These are phyloP conservation scores for Colletotrichum sp. DNA, from an alignment of 2,329 filamentous ascomycete genomes.

Conservation along the genomic window DNA sequence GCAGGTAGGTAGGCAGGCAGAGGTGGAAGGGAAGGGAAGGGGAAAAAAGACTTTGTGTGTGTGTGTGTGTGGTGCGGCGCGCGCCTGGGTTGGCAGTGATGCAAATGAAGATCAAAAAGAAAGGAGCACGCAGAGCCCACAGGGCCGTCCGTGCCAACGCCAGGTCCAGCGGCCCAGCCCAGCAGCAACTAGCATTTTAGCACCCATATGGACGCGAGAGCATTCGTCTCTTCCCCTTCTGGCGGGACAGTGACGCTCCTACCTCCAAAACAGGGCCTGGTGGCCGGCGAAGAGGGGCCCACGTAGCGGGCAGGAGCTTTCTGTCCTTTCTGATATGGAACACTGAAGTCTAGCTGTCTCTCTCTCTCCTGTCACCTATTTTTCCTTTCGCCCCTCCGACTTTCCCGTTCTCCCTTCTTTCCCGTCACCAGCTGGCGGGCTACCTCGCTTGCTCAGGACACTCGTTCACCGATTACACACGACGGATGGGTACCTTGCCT, in stretches of 20 bases:
- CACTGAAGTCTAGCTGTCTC: not conserved
- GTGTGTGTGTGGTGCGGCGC: constrained; percentile 14
- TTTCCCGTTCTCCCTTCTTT: not conserved
- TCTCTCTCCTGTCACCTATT: not conserved
- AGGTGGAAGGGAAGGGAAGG: not conserved
- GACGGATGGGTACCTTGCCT: not conserved
- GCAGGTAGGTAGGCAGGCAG: not conserved
- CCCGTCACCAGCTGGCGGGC: not conserved
- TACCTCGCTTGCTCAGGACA: not conserved
- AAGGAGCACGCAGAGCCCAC: constrained; percentile 20
- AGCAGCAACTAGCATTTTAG: not conserved
- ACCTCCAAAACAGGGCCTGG: constrained; percentile 13
- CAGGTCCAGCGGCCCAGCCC: not conserved
- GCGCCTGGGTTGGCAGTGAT: constrained; percentile 8
- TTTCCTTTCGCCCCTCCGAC: not conserved
- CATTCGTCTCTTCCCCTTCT: not conserved
- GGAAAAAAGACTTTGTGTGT: constrained; percentile 14
- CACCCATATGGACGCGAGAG: not conserved
- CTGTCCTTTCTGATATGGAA: not conserved
- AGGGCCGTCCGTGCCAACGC: constrained; percentile 18
- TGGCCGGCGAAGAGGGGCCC: not conserved
- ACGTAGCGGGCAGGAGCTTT: not conserved
- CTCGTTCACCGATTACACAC: not conserved
- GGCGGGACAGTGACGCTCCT: constrained; percentile 16
- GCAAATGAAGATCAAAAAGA: constrained; percentile 23